Evolutionary conservation across 2,329 filamentous ascomycete genomes (phyloP).

Genomic region (Aspergillus tamarii): DNA sequence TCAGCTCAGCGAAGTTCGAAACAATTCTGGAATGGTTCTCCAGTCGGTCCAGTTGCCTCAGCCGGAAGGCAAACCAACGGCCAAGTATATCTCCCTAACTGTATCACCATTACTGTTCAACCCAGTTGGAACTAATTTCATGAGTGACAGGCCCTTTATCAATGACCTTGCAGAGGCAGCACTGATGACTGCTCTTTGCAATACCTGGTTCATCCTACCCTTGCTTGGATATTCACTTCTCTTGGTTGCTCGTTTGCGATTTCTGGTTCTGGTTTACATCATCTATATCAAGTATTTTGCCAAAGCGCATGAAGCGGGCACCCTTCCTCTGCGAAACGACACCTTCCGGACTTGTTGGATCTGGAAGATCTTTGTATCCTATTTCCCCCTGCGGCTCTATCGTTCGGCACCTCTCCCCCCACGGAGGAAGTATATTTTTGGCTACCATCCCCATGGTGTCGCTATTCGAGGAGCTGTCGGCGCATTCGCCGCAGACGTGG

Average conservation of each 20-base stretch:
- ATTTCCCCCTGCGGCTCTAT: conserved; percentile 80
- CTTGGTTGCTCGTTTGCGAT: conserved; percentile 79
- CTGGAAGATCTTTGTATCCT: conserved; percentile 80
- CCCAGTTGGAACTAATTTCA: background rate
- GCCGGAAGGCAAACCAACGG: conserved; percentile 3
- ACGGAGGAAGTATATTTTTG: conserved; percentile 81
- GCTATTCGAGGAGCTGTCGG: conserved; percentile 83
- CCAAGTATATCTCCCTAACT: conserved; percentile 14
- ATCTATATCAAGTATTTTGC: conserved; percentile 72
- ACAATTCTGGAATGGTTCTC: conserved; percentile 15
- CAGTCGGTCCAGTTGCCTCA: conserved; percentile 10
- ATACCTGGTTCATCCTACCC: conserved; percentile 48
- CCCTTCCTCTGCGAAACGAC: conserved; percentile 69
- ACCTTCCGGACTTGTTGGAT: conserved; percentile 68
- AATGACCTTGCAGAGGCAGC: conserved; percentile 15
- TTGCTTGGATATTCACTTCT: conserved; percentile 81
- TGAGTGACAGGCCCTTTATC: conserved; percentile 13
- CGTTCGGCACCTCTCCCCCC: conserved; percentile 75
- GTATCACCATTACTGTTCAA: background rate
- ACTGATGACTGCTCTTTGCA: conserved; percentile 20
- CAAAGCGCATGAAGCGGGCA: conserved; percentile 69
- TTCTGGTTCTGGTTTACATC: conserved; percentile 68
- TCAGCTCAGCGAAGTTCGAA: conserved; percentile 19
- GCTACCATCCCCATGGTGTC: conserved; percentile 88
- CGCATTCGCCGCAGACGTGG: conserved; percentile 77